These are phyloP conservation scores for Pestalotiopsis sp. DNA, from an alignment of 2,329 filamentous ascomycete species.

Conservation along the genomic window DNA sequence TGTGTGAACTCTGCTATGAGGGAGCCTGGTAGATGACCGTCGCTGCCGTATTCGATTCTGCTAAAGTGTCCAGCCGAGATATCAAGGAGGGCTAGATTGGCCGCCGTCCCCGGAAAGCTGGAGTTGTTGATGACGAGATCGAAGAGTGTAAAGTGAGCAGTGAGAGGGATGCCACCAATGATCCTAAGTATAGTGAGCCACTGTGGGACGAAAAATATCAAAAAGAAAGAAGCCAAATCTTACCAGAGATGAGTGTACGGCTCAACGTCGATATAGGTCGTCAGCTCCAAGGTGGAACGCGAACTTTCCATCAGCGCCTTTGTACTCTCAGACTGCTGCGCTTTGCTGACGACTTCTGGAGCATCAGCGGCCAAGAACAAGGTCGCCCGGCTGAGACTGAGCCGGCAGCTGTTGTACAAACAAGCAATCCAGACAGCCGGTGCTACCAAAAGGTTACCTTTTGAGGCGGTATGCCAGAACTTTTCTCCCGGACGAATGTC, in stretches of 20 bases:
- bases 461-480: slow-evolving; percentile 14
- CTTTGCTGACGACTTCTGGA: slow-evolving; percentile 11
- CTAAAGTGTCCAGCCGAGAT: slow-evolving; percentile 45
- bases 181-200: slow-evolving; percentile 2
- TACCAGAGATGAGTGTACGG: slow-evolving; percentile 30
- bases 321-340: slow-evolving; percentile 19
- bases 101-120: slow-evolving; percentile 19
- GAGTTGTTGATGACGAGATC: slow-evolving; percentile 21
- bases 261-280: slow-evolving; percentile 31
- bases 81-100: slow-evolving; percentile 42
- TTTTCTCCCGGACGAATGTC: slow-evolving; percentile 20
- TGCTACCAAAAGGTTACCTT: slow-evolving; percentile 1
- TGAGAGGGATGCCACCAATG: slow-evolving; percentile 20
- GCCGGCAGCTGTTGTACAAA: slow-evolving; percentile 29
- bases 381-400: slow-evolving; percentile 29
- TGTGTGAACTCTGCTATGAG: slow-evolving; percentile 41
- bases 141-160: slow-evolving; percentile 20
- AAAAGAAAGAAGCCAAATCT: slow-evolving; percentile 10
- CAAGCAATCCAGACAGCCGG: slow-evolving; percentile 24
- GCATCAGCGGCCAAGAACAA: slow-evolving; percentile 21
- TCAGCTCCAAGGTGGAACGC: slow-evolving; percentile 30
- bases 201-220: background rate
- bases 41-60: slow-evolving; percentile 41
- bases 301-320: slow-evolving; percentile 24
- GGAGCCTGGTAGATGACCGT: slow-evolving; percentile 36